Percentiles rank a stretch among this genome's conserved stretches.
Evolutionary conservation across 257 asterid species (phyloP).

Genomic region (Phtheirospermum japonicum): DNA sequence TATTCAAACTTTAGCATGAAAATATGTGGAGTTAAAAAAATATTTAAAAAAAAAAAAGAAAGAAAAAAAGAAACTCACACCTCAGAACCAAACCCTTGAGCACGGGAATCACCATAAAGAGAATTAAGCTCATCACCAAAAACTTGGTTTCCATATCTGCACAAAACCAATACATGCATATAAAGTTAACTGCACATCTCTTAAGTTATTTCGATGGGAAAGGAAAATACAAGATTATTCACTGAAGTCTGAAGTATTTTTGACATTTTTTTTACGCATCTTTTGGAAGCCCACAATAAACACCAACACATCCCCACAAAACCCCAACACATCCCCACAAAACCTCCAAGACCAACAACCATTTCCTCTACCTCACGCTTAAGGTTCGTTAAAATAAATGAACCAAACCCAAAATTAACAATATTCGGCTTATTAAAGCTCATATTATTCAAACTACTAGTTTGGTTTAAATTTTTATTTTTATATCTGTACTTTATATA

Average conservation of each 20-base stretch:
- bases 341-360: not conserved
- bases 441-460: too few species aligned
- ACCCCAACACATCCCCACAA: not conserved
- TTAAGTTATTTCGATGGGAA: conserved; percentile 5
- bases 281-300: conserved; percentile 1
- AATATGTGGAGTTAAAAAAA: conserved; percentile 16
- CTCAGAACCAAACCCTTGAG: conserved; percentile 95
- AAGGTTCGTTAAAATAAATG: too few species aligned
- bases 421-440: too few species aligned
- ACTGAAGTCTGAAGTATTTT: not conserved
- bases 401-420: too few species aligned
- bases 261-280: not conserved
- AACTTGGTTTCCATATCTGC: conserved; percentile 84
- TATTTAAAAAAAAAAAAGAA: too few species aligned
- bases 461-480: too few species aligned
- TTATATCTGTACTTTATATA: too few species aligned
- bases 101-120: conserved; percentile 83
- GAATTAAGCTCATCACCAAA: conserved; percentile 70
- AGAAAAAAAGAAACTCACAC: conserved; percentile 36
- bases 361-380: not conserved
- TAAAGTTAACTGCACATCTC: not conserved
- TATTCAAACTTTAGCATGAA: conserved; percentile 2
- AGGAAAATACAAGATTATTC: not conserved
- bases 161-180: not conserved
- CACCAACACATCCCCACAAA: conserved; percentile 1